A percentile compares a stretch with the other conserved stretches of the same genome.
Conservation (phyloP, 2,329 filamentous ascomycete genomes). For the Ophiosphaerella herpotricha region DNA sequence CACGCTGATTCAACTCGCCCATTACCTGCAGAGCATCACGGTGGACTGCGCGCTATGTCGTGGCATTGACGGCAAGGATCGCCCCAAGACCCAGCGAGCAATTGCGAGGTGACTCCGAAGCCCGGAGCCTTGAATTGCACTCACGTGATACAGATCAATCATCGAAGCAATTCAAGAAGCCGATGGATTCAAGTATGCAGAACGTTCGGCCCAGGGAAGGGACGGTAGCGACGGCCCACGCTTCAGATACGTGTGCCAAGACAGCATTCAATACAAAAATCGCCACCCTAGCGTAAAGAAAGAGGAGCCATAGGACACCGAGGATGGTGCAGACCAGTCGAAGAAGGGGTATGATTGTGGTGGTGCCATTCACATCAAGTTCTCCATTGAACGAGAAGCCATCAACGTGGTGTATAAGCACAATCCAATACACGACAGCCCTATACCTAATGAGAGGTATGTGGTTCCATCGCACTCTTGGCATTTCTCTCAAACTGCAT, state of each 20-base stretch:
- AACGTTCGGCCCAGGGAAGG: slow-evolving; percentile 37
- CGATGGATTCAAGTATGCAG: slow-evolving; percentile 42
- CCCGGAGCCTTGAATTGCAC: neutral
- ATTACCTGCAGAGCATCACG: slow-evolving; percentile 34
- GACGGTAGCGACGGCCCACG: slow-evolving; percentile 35
- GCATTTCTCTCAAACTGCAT: neutral
- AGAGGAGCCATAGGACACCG: slow-evolving; percentile 15
- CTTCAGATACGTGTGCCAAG: slow-evolving; percentile 40
- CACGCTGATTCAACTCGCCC: slow-evolving; percentile 30
- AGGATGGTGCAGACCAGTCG: slow-evolving; percentile 7
- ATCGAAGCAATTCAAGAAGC: slow-evolving; percentile 35
- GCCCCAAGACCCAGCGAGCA: slow-evolving; percentile 35
- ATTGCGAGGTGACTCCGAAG: slow-evolving; percentile 28
- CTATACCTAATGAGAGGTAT: slow-evolving; percentile 20
- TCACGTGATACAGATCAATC: slow-evolving; percentile 26
- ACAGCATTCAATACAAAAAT: slow-evolving; percentile 39
- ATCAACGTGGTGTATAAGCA: slow-evolving; percentile 45
- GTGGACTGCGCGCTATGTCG: slow-evolving; percentile 35
- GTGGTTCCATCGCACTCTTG: slow-evolving; percentile 2
- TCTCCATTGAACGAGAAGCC: slow-evolving; percentile 40
- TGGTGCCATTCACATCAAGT: slow-evolving; percentile 42
- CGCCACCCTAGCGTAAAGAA: slow-evolving; percentile 32
- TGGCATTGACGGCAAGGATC: slow-evolving; percentile 30
- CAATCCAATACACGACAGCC: slow-evolving; percentile 39
- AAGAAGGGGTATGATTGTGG: slow-evolving; percentile 36